phyloP scores from a whole-genome alignment of 768 basidiomycete genomes.

The Lactarius pseudohatsudake region DNA sequence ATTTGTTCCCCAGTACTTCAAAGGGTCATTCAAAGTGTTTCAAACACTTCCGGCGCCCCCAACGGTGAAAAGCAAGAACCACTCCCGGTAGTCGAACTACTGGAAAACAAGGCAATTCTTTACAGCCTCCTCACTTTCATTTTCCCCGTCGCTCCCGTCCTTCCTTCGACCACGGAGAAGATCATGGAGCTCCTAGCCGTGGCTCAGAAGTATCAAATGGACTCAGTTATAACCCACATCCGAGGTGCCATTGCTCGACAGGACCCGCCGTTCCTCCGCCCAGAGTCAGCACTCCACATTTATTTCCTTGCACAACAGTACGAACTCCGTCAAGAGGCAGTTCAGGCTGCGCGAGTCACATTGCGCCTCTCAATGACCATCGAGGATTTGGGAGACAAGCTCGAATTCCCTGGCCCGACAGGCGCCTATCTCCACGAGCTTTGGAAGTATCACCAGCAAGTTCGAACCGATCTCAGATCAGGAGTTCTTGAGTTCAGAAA shows the following conservation, averaged over 20 bases:
- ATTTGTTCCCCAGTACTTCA: too few species aligned
- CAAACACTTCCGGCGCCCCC: too few species aligned
- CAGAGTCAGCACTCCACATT: neutral
- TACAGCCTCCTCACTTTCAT: too few species aligned
- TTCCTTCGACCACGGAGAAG: too few species aligned
- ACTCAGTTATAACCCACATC: neutral
- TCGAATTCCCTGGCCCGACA: neutral
- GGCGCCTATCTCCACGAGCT: neutral
- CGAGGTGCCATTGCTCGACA: constrained; percentile 4
- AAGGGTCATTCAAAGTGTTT: too few species aligned
- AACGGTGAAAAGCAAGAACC: too few species aligned
- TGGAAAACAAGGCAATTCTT: too few species aligned
- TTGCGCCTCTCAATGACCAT: constrained; percentile 2
- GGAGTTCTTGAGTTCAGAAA: neutral
- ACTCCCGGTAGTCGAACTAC: too few species aligned
- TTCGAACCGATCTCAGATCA: neutral
- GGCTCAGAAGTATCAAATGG: too few species aligned
- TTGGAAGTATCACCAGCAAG: neutral
- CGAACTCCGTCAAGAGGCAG: neutral
- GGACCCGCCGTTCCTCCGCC: neutral
- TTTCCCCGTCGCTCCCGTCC: too few species aligned
- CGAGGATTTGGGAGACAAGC: constrained; percentile 6
- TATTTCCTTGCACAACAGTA: constrained; percentile 16
- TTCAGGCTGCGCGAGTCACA: too few species aligned
- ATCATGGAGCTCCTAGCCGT: too few species aligned